Percentiles rank a stretch among this genome's conserved stretches.
These are phyloP conservation scores for Phialophora verrucosa DNA, from an alignment of 2,329 filamentous ascomycete species.

Conservation along the genomic window DNA sequence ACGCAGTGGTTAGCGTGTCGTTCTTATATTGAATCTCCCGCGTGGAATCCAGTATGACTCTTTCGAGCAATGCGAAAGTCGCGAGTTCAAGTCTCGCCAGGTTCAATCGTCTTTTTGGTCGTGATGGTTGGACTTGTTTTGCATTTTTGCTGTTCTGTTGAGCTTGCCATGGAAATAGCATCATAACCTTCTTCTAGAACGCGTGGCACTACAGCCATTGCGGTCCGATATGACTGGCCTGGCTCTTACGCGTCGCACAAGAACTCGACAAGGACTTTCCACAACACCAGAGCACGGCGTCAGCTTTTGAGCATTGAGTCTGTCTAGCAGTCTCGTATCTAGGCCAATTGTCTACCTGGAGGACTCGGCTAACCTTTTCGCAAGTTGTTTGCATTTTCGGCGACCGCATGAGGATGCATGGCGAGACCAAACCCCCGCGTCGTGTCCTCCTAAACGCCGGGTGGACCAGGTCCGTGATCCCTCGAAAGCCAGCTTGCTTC, in stretches of 20 bases:
- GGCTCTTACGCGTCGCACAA: not conserved
- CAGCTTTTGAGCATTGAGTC: not conserved
- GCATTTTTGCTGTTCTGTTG: not conserved
- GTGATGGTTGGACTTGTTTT: not conserved
- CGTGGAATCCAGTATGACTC: conserved; percentile 39
- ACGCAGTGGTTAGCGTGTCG: conserved; percentile 49
- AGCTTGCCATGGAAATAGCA: not conserved
- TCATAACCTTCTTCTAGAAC: not conserved
- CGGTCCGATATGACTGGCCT: no score
- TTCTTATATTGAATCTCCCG: conserved; percentile 46
- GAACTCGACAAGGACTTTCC: not conserved
- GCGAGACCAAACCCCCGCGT: not conserved
- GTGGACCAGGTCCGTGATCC: not conserved
- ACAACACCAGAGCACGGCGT: no score
- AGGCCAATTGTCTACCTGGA: not conserved
- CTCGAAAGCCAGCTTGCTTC: not conserved
- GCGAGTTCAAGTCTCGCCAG: conserved; percentile 48
- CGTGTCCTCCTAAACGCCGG: no score
- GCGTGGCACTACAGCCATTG: not conserved
- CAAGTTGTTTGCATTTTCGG: not conserved
- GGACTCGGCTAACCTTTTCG: not conserved
- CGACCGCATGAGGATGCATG: not conserved
- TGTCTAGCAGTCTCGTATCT: not conserved
- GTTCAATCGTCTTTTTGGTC: conserved; percentile 29
- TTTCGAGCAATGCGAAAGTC: conserved; percentile 48